These are phyloP conservation scores for Rhodotorula sp. DNA, from an alignment of 1,284 basidiomycete genomes.

Conservation along the genomic window DNA sequence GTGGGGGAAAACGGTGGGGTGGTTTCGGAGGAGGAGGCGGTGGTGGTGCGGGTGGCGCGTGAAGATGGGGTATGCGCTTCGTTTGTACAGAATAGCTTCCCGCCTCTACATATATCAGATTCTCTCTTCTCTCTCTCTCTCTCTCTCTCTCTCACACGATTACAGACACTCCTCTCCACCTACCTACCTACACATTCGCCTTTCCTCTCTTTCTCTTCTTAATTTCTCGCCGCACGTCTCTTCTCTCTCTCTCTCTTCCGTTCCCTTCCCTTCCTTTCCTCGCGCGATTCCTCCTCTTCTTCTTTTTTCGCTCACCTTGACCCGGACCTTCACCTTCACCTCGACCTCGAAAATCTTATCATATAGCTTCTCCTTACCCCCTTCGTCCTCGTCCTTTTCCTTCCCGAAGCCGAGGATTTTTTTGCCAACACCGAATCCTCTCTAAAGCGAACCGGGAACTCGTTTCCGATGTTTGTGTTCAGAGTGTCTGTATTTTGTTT, in stretches of 20 bases:
- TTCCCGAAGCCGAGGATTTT: no score
- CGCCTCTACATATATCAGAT: background rate
- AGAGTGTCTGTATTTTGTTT: background rate
- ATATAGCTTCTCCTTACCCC: slow-evolving; percentile 5
- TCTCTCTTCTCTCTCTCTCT: background rate
- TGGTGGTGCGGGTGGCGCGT: no score
- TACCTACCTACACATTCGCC: background rate
- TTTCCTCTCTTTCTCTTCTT: background rate
- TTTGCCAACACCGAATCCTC: no score
- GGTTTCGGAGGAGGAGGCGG: background rate
- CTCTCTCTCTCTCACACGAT: no score
- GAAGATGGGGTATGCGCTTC: background rate
- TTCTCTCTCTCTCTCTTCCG: background rate
- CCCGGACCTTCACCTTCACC: background rate
- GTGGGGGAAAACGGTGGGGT: slow-evolving; percentile 21
- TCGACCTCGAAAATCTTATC: background rate
- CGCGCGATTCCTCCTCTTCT: background rate
- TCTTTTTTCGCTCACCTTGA: background rate
- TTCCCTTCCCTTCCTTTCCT: background rate
- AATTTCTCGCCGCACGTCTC: background rate
- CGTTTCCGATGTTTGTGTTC: no score
- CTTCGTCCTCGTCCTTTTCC: background rate
- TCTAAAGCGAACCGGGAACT: no score
- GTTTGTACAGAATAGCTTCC: background rate
- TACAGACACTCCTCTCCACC: background rate